Evolutionary conservation across 768 basidiomycete species (phyloP), one percentile per base, ranked within the genome.

Genomic region (Cystobasidium onofrii): DNA sequence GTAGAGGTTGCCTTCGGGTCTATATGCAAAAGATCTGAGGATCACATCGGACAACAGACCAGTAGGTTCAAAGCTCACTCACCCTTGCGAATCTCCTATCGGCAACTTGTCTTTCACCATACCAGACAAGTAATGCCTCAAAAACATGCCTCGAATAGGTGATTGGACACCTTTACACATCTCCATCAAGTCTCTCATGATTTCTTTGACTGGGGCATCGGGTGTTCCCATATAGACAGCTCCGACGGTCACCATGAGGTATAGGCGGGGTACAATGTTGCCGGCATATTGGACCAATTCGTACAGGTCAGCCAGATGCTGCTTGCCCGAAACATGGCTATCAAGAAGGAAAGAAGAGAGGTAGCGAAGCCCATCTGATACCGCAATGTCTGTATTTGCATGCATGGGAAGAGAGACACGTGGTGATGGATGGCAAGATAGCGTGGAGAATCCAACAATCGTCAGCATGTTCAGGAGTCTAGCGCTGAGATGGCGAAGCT

Each of bases 171-270:
- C 96, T 23, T 93, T 85, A 41, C 92, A 92, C 96, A 98, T 98
- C 82, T 99, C 96, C 90, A 99, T 90, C 95, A 98, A 97, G 82
- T 99, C 96, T 85, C 96, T 98, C 95, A 98, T 99, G 75, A 99
- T 92, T 83, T 99, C 95, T 84, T 93, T 96, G 71, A 98, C 88
- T 2, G 95, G 95, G 12, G 95, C 94, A 74, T 96, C 95, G 1
- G 92, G 88, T 64, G 97, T 88, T 33, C 92, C 93, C 96, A 99
- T 98, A 85, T 97, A 99, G 41, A 98, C 94, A 0, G 95, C 91
- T 76, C 96, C 96, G 75, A 99, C 95, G 44, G 96, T 98, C 78
- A 98, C 96, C 96, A 99, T 98, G 79, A 98, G 90, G 83, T 98
- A 78, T 10, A 80, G 85, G 20, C 92, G 88, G 29, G 92, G 92